Evolutionary conservation across 495 filamentous ascomycete species (phyloP), one percentile per base, ranked within the genome.

Genomic region (Penicillium soppii): DNA sequence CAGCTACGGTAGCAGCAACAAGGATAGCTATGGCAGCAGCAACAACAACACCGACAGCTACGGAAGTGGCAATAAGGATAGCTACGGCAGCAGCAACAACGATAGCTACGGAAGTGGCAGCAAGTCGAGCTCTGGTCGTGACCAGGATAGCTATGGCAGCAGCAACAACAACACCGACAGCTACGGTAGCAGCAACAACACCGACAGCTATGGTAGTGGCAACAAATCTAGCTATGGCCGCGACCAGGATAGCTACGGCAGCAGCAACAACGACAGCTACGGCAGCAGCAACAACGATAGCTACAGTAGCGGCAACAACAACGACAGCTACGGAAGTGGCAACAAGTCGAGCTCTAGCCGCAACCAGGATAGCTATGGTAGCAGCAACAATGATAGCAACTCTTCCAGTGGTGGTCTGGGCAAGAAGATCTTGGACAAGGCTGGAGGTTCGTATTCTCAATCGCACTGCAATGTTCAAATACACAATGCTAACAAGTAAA

Each of bases 371-470:
- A 49, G 36, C 36, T 49, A 49, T 7, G 47, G 33, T n/a, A 21
- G 26, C 13, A 7, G 12, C 20, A 44, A 44, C 25, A 32, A 22
- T 16, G 22, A 27, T 23, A 41, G 26, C 39, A n/a, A 41, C 21
- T 25, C 33, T 16, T 17, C 3, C 39, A 16, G 39, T 16, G 26
- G 17, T 5, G 26, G 25, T 19, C 2, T 43, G 17, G 44, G 15
- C 7, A 37, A 9, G 30, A 36, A 23, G 27, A 70, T 67, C 1
- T 17, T 43, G 41, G 15, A 32, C 41, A 43, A 21, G 41, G 41
- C 41, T 21, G 26, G 21, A 20, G 22, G 41, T 43, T 20, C 16
- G 41, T 43, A 6, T 20, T 21, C 15, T 26, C 20, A 10, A 1
- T 10, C 10, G 10, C 17, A 12, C 1, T 5, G 38, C 9, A 27